phyloP scores from a whole-genome alignment of 257 asterid genomes.

The Gynochthodes officinalis region DNA sequence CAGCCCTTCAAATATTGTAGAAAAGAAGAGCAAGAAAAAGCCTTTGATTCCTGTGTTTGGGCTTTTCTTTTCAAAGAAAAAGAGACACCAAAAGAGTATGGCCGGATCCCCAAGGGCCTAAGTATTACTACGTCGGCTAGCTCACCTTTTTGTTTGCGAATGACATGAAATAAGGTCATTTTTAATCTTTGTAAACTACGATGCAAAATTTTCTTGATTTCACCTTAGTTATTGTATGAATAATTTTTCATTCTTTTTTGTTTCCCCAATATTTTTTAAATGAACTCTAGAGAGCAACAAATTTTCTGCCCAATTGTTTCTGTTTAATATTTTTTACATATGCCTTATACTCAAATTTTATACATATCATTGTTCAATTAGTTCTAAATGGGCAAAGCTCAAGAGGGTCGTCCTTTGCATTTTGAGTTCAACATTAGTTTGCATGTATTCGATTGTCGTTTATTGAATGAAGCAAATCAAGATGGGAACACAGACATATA shows the following conservation, averaged over 20 bases:
- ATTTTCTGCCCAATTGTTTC: no score
- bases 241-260: background rate
- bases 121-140: background rate
- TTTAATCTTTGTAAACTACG: background rate
- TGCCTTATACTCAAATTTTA: no score
- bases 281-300: no score
- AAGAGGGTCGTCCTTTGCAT: no score
- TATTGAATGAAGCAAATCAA: background rate
- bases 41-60: constrained; percentile 56
- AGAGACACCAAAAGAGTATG: constrained; percentile 23
- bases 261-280: background rate
- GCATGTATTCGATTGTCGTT: background rate
- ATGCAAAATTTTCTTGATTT: background rate
- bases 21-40: constrained; percentile 55
- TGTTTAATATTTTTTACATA: no score
- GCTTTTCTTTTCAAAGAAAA: constrained; percentile 47
- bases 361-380: no score
- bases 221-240: background rate
- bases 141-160: background rate
- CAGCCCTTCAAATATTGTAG: constrained; percentile 9
- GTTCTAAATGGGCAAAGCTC: no score
- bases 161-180: background rate
- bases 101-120: constrained; percentile 7
- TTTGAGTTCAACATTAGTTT: no score
- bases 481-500: no score